Percentiles rank a stretch among this genome's conserved stretches.
These are phyloP conservation scores for Teunomyces tritomae DNA, from an alignment of 805 yeast species.

Conservation along the genomic window DNA sequence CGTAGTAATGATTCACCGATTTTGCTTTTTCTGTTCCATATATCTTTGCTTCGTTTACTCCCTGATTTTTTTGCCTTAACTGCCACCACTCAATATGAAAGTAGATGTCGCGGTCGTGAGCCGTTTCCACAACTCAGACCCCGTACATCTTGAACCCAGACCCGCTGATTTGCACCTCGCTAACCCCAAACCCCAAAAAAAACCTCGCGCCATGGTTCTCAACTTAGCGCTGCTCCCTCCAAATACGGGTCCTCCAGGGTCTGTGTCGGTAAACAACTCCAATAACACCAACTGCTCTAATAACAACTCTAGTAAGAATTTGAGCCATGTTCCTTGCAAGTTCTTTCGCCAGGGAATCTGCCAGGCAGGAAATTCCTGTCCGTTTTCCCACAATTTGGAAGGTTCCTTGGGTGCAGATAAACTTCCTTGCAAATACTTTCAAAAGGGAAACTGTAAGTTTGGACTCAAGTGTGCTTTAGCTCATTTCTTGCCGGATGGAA, in stretches of 20 bases:
- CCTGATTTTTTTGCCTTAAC: too few relatives aligned
- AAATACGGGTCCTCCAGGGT: slow-evolving; percentile 36
- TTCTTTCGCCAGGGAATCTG: slow-evolving; percentile 90
- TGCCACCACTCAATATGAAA: neutral
- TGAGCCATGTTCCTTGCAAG: slow-evolving; percentile 95
- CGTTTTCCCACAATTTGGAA: slow-evolving; percentile 78
- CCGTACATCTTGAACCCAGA: neutral
- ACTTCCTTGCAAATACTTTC: slow-evolving; percentile 86
- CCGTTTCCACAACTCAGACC: neutral
- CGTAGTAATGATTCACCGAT: neutral
- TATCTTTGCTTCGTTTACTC: neutral
- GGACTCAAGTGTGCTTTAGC: slow-evolving; percentile 94
- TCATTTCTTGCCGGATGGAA: slow-evolving; percentile 85
- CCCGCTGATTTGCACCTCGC: neutral
- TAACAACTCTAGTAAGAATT: slow-evolving; percentile 40
- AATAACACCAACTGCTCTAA: neutral
- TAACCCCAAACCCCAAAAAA: neutral
- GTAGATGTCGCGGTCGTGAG: slow-evolving; percentile 2
- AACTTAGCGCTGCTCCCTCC: slow-evolving; percentile 27
- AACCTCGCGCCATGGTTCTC: slow-evolving; percentile 10
- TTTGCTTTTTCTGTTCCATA: neutral
- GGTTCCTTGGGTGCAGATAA: slow-evolving; percentile 49
- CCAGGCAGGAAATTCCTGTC: slow-evolving; percentile 91
- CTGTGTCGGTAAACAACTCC: slow-evolving; percentile 16
- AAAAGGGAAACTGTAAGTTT: slow-evolving; percentile 94